Base-by-base conservation (phyloP, 192 early-diverging fungal genomes). In the Geosiphon pyriformis region DNA sequence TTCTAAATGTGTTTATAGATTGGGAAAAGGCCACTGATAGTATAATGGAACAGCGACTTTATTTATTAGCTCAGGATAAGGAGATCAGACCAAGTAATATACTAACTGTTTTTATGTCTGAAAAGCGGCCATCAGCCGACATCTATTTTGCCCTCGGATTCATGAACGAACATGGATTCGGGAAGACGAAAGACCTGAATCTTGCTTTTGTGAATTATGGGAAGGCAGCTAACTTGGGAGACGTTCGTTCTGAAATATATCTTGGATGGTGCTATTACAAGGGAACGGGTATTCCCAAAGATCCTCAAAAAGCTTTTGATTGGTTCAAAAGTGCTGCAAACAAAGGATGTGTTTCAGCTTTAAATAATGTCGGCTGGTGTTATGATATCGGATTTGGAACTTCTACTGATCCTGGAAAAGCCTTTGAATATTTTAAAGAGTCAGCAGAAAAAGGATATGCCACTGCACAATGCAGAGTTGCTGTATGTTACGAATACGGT, bases 281-380 rank as follows among this genome's bases (percentile, higher is more conserved):
- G 33, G 63, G 63, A 32, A 32, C 22, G 12, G 63, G 63, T 33
- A 54, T 42, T 25, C 0, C 29, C 1, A 51, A 51, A 23, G 33
- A 53, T 54, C 32, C 63, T 31, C 18, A 17, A 26, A 65, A 52
- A 54, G 63, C 63, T 12, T 65, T 65, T 37, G 10, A 42, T 25
- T 33, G 31, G 22, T 65, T 65, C 42, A 37, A 65, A 54, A 51
- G 51, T 18, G 63, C 49, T 1, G 49, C 50, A 0, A 18, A 65
- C 6, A 22, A 48, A 10, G 63, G 51, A 27, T 54, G 33, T 27
- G 17, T 53, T 6, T 54, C 50, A 15, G 63, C 63, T 18, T 27
- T 32, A 22, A 52, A 54, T 25, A 65, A 65, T 37, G 63, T 65
- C 7, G 63, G 63, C 25, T 65, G 63, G 63, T 65, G 63, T 65